Conservation (phyloP, 2,329 filamentous ascomycete genomes). For the Balansia obtecta region DNA sequence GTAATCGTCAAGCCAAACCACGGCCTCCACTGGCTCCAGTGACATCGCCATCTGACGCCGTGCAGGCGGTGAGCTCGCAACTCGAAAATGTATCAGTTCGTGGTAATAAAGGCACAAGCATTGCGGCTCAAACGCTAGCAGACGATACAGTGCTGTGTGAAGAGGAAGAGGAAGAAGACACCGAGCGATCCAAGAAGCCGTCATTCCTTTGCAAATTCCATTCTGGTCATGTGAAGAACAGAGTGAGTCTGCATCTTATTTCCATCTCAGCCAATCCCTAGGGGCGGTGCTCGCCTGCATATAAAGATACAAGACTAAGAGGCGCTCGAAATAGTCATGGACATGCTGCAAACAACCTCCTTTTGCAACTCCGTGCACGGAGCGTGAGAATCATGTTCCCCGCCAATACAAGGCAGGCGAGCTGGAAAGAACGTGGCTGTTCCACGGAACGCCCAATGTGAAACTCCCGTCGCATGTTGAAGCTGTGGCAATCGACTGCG, state of each 20-base stretch:
- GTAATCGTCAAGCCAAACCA: background rate
- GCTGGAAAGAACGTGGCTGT: slow-evolving; percentile 16
- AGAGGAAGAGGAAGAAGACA: background rate
- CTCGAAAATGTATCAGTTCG: background rate
- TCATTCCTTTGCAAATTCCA: slow-evolving; percentile 15
- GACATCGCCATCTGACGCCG: background rate
- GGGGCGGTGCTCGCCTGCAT: background rate
- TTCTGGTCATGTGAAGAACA: slow-evolving; percentile 15
- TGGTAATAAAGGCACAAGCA: background rate
- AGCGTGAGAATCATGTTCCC: slow-evolving; percentile 14
- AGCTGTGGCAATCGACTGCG: slow-evolving; percentile 39
- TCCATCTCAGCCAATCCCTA: too few relatives aligned
- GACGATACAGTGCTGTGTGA: background rate
- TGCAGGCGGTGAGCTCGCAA: background rate
- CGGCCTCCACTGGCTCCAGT: background rate
- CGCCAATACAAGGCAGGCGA: slow-evolving; percentile 13
- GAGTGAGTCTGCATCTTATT: slow-evolving; percentile 9
- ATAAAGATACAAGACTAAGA: background rate
- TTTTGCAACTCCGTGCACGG: slow-evolving; percentile 14
- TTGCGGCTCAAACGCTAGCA: background rate
- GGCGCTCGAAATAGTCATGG: slow-evolving; percentile 13
- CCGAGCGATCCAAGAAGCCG: background rate
- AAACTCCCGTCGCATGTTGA: slow-evolving; percentile 1
- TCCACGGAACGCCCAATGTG: slow-evolving; percentile 9
- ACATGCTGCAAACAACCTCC: slow-evolving; percentile 17